Conservation (phyloP, 345 rosid species). For the Populus tremula region DNA sequence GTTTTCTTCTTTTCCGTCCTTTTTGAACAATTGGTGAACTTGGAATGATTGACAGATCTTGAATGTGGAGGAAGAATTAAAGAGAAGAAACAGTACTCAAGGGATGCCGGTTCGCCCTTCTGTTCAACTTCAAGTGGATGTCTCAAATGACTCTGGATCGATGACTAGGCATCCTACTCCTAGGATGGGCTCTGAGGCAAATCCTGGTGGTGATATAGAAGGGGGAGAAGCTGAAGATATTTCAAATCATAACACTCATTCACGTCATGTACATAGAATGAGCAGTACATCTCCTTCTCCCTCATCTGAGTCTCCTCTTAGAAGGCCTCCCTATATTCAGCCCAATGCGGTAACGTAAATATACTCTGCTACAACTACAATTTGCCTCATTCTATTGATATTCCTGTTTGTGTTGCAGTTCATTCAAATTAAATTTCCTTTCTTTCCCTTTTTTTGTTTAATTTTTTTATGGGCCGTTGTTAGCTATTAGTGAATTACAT, state of each 20-base stretch:
- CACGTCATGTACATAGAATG: constrained; percentile 57
- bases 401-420: not conserved
- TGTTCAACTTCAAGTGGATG: constrained; percentile 71
- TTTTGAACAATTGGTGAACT: not conserved
- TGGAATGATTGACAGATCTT: constrained; percentile 46
- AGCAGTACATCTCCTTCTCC: constrained; percentile 85
- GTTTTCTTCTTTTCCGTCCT: not conserved
- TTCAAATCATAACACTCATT: constrained; percentile 48
- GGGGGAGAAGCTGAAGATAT: constrained; percentile 69
- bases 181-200: constrained; percentile 56
- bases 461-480: too few species aligned
- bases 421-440: too few species aligned
- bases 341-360: constrained; percentile 49
- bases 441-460: too few species aligned
- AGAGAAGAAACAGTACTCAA: constrained; percentile 52
- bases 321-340: constrained; percentile 60
- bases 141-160: constrained; percentile 59
- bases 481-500: too few species aligned
- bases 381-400: not conserved
- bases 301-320: constrained; percentile 77
- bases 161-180: constrained; percentile 51
- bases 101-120: constrained; percentile 52
- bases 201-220: constrained; percentile 60
- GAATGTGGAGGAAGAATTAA: constrained; percentile 84
- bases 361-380: not conserved